These are phyloP conservation scores for Pichia exigua DNA, from an alignment of 805 yeast genomes.

Conservation along the genomic window DNA sequence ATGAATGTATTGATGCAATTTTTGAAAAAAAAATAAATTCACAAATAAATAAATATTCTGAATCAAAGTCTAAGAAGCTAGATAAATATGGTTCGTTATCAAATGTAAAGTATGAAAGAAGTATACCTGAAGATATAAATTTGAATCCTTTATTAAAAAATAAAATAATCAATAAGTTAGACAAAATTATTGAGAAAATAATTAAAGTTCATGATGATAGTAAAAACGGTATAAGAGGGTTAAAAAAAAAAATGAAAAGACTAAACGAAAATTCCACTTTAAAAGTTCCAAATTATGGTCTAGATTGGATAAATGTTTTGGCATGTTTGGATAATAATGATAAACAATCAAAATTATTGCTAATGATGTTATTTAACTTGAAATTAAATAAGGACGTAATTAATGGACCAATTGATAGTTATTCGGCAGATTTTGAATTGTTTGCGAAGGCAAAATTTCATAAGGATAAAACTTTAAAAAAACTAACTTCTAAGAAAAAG, in stretches of 20 bases:
- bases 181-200: constrained; percentile 17
- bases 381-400: constrained; percentile 2
- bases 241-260: neutral
- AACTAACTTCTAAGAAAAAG: neutral
- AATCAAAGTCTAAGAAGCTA: neutral
- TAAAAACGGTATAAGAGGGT: neutral
- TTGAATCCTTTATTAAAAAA: constrained; percentile 12
- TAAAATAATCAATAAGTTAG: constrained; percentile 13
- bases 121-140: constrained; percentile 3
- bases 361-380: constrained; percentile 4
- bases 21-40: constrained; percentile 7
- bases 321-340: constrained; percentile 1
- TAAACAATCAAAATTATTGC: neutral
- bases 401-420: constrained; percentile 5
- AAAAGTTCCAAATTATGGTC: neutral
- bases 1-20: constrained; percentile 6
- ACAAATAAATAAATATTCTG: neutral
- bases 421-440: neutral
- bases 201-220: constrained; percentile 1
- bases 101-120: neutral
- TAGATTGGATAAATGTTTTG: constrained; percentile 7
- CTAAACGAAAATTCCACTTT: neutral
- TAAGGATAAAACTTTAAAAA: constrained; percentile 1
- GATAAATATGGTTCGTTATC: neutral
- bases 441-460: neutral